Evolutionary conservation across 2,329 filamentous ascomycete genomes (phyloP), one percentile per base, ranked within the genome.

Genomic region (Nannizzia gypsea): DNA sequence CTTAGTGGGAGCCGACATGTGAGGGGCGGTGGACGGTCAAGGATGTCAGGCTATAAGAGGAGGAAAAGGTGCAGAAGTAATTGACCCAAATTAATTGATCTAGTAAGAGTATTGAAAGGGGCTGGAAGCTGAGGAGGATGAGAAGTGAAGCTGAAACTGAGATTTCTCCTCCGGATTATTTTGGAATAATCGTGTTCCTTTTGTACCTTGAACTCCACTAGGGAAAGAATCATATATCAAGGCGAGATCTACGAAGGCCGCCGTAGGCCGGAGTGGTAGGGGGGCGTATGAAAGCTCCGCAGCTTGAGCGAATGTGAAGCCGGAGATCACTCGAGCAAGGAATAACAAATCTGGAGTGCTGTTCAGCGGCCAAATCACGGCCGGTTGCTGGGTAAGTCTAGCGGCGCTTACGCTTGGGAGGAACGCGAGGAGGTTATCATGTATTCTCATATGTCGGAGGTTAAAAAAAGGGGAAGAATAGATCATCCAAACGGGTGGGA

Each of bases 1-100:
- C 61, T 67, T 71, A 40, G 71, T 73, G 60, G 74, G 73, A 59
- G 72, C 66, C 64, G 73, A 72, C 73, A 75, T 76, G 62, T 65
- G 62, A 57, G 60, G 42, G 24, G 50, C 20, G 17, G 31, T 54
- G 13, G 50, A 34, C 11, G 9, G 17, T 9, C 8, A 58, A 22
- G 22, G 17, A 57, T 15, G 8, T 28, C 17, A 11, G 22, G 15
- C 6, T 26, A 20, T 15, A 11, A 9, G 26, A n/a, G 8, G 26
- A 24, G n/a, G 9, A 24, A 15, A 6, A n/a, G 2, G 20, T 56
- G 6, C 9, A 40, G n/a, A 34, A 36, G 17, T 55, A 36, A 11
- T 28, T 17, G 26, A 9, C 13, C 26, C 3, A 26, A n/a, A 34
- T 20, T 20, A 24, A 9, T 26, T 34, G 8, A 26, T 1, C n/a